Evolutionary conservation across 352 stramenopile genomes (phyloP), one percentile per base, ranked within the genome.

Genomic region (Blastocystis sp.): DNA sequence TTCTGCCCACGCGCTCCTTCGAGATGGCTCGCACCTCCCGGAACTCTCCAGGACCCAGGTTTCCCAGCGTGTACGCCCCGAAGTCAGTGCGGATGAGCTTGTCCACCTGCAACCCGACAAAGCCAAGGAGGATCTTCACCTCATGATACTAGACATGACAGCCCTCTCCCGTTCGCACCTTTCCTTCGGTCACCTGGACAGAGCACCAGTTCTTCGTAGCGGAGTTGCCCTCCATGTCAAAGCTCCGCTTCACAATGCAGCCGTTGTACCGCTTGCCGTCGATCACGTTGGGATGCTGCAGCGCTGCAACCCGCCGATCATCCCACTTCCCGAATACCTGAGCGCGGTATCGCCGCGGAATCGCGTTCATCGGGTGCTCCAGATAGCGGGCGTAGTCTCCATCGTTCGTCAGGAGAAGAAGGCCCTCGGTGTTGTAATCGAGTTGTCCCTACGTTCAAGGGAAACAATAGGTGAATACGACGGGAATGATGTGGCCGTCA

Each of bases 401-500:
- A 84, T 97, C 92, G 89, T 95, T 96, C 14, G 94, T 97, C 14
- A 97, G 91, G n/a, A 97, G 91, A 82, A 97, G 89, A 43, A 97
- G 89, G 0, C 94, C 94, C 89, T 97, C 94, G 19, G 93, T 96
- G 76, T 96, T 95, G 89, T 93, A 96, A 88, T 97, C 94, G n/a
- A 97, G 91, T 82, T 94, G 93, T 21, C 93, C 93, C 92, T 88
- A 76, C 48, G 19, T 10, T 57, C n/a, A 54, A 89, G 17, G 21
- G 42, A 64, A 76, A 17, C 3, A 11, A 10, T 54, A 54, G 9
- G 76, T 17, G 87, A 90, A 48, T 87, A 94, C 94, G 76, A 97
- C 93, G 7, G 94, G 92, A 91, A 96, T 96, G 87, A 97, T 92
- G 89, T 95, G 93, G 78, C 94, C 90, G 24, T 90, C 90, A 43